Evolutionary conservation across 306 rosid genomes (phyloP).

Genomic region (Citrullus colocynthis): DNA sequence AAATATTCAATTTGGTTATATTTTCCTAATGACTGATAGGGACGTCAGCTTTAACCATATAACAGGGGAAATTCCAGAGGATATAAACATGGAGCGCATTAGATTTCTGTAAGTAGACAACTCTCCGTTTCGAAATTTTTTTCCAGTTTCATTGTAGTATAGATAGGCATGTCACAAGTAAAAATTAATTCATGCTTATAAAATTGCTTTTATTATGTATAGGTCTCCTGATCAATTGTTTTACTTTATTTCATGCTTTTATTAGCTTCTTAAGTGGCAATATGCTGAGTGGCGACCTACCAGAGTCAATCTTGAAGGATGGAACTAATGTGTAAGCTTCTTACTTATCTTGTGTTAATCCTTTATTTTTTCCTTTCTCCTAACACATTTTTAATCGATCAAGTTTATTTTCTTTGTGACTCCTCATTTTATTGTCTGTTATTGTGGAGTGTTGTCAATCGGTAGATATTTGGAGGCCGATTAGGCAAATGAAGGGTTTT

Average conservation of each 20-base stretch:
- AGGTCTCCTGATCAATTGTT: constrained; percentile 4
- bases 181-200: neutral
- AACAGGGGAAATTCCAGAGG: constrained; percentile 57
- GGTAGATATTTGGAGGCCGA: neutral
- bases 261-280: constrained; percentile 65
- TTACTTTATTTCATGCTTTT: neutral
- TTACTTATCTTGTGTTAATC: neutral
- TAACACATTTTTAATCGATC: neutral
- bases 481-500: neutral
- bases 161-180: neutral
- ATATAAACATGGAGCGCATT: constrained; percentile 17
- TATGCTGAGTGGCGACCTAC: constrained; percentile 51
- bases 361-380: neutral
- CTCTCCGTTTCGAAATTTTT: neutral
- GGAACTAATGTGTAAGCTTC: constrained; percentile 68
- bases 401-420: neutral
- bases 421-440: neutral
- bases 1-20: neutral
- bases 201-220: neutral
- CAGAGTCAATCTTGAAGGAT: constrained; percentile 45
- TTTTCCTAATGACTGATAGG: constrained; percentile 19
- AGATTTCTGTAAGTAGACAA: constrained; percentile 52
- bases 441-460: neutral
- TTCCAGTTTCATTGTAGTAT: constrained; percentile 1
- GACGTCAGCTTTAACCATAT: constrained; percentile 80